These are phyloP conservation scores for Tulasnella sp. DNA, from an alignment of 768 basidiomycete species.

Conservation along the genomic window DNA sequence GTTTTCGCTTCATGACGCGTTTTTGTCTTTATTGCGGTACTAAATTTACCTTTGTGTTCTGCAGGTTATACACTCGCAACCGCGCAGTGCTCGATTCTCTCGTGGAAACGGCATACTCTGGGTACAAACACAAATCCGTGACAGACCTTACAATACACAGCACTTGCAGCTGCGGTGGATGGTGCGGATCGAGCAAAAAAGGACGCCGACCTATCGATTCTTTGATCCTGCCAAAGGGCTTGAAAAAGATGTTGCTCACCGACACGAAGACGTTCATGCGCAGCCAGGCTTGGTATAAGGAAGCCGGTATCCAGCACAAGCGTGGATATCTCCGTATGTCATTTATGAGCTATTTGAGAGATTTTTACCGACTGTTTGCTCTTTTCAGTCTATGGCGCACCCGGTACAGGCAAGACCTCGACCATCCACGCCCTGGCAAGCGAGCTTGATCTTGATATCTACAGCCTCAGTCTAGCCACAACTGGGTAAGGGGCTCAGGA, in stretches of 20 bases:
- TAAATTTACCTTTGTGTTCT: background rate
- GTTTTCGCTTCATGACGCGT: background rate
- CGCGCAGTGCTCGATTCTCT: slow-evolving; percentile 43
- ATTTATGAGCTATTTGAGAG: background rate
- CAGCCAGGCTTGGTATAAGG: slow-evolving; percentile 54
- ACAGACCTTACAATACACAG: slow-evolving; percentile 38
- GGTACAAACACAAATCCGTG: slow-evolving; percentile 40
- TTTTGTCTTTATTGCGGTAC: background rate
- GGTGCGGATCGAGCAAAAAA: slow-evolving; percentile 45
- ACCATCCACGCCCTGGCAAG: slow-evolving; percentile 49
- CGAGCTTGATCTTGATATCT: slow-evolving; percentile 34
- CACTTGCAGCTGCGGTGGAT: slow-evolving; percentile 16
- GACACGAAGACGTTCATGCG: slow-evolving; percentile 53
- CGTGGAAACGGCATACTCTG: slow-evolving; percentile 43
- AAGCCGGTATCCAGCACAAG: slow-evolving; percentile 55
- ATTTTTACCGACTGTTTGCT: background rate
- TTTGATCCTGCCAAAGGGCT: slow-evolving; percentile 49
- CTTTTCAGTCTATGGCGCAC: slow-evolving; percentile 44
- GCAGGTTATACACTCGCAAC: slow-evolving; percentile 45
- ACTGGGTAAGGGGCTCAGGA: slow-evolving; percentile 39
- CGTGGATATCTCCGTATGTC: slow-evolving; percentile 46
- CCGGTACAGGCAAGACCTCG: slow-evolving; percentile 56
- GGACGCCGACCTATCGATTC: slow-evolving; percentile 49
- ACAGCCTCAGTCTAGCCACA: slow-evolving; percentile 50
- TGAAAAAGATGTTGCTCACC: slow-evolving; percentile 46